Evolutionary conservation across 495 filamentous ascomycete genomes (phyloP).

Genomic region (Xylona heveae): DNA sequence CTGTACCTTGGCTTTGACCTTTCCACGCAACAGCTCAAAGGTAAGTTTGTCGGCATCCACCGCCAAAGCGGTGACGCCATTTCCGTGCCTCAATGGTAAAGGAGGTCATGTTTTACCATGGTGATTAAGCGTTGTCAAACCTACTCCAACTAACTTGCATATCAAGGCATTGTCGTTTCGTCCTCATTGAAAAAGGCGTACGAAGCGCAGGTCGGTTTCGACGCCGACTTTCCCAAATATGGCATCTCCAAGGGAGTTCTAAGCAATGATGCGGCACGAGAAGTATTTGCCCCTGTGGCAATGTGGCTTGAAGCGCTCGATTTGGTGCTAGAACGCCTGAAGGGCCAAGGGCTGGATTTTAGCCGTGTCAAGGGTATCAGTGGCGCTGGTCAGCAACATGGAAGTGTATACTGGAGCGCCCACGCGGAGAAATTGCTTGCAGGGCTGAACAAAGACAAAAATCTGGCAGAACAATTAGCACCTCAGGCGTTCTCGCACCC

Average conservation of each 20-base stretch:
- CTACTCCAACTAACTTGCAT: slow-evolving; percentile 3
- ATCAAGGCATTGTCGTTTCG: slow-evolving; percentile 50
- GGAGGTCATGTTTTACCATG: not conserved
- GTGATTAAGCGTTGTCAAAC: not conserved
- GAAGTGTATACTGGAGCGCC: slow-evolving; percentile 75
- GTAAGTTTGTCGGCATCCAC: slow-evolving; percentile 23
- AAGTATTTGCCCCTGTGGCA: slow-evolving; percentile 81
- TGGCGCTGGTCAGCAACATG: slow-evolving; percentile 90
- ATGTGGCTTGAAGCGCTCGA: slow-evolving; percentile 91
- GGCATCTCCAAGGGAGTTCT: slow-evolving; percentile 73
- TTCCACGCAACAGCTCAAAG: slow-evolving; percentile 91
- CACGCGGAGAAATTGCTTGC: slow-evolving; percentile 45
- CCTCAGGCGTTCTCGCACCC: slow-evolving; percentile 59
- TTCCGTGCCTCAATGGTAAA: slow-evolving; percentile 1
- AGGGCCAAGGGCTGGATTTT: slow-evolving; percentile 55
- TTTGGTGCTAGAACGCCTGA: slow-evolving; percentile 51
- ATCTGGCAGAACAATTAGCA: slow-evolving; percentile 45
- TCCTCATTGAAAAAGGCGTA: slow-evolving; percentile 55
- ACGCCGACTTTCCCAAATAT: slow-evolving; percentile 49
- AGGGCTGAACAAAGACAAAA: slow-evolving; percentile 32
- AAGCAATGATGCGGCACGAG: slow-evolving; percentile 54
- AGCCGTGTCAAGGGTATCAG: slow-evolving; percentile 58
- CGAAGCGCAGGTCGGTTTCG: slow-evolving; percentile 56
- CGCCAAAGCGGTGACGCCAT: too few relatives aligned
- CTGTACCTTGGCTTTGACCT: slow-evolving; percentile 90